A percentile compares a stretch with the other conserved stretches of the same genome.
phyloP scores from a whole-genome alignment of 2,329 filamentous ascomycete genomes.

The Gnomoniopsis smithogilvyi region DNA sequence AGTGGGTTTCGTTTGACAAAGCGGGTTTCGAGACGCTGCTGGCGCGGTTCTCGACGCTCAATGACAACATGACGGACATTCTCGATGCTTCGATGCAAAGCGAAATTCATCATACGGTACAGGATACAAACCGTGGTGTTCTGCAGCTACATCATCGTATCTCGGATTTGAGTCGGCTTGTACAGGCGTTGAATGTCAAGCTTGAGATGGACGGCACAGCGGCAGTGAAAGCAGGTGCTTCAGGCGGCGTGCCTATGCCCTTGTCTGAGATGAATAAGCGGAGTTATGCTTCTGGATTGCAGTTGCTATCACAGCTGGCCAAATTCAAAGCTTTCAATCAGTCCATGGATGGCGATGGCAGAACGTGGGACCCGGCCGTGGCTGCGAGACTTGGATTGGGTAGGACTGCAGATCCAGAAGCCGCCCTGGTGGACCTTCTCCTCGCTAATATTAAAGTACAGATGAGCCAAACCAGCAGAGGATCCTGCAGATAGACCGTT shows the following conservation, averaged over 20 bases:
- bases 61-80: conserved; percentile 47
- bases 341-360: conserved; percentile 35
- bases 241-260: background rate
- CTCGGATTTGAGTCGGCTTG: conserved; percentile 41
- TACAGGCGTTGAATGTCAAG: conserved; percentile 43
- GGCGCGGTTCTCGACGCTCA: conserved; percentile 39
- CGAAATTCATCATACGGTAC: conserved; percentile 44
- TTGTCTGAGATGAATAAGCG: background rate
- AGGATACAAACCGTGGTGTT: conserved; percentile 45
- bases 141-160: conserved; percentile 45
- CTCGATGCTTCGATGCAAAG: conserved; percentile 43
- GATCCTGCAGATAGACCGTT: conserved; percentile 32
- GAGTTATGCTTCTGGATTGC: conserved; percentile 35
- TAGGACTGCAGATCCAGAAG: background rate
- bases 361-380: conserved; percentile 32
- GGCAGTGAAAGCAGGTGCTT: background rate
- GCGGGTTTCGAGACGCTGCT: conserved; percentile 41
- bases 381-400: conserved; percentile 38
- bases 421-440: background rate
- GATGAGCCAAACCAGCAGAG: conserved; percentile 28
- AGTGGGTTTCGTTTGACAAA: conserved; percentile 46
- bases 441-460: background rate
- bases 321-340: conserved; percentile 51
- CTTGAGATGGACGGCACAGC: conserved; percentile 28
- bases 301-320: conserved; percentile 40